phyloP scores from a whole-genome alignment of 768 basidiomycete genomes.

The Russula vinacea region DNA sequence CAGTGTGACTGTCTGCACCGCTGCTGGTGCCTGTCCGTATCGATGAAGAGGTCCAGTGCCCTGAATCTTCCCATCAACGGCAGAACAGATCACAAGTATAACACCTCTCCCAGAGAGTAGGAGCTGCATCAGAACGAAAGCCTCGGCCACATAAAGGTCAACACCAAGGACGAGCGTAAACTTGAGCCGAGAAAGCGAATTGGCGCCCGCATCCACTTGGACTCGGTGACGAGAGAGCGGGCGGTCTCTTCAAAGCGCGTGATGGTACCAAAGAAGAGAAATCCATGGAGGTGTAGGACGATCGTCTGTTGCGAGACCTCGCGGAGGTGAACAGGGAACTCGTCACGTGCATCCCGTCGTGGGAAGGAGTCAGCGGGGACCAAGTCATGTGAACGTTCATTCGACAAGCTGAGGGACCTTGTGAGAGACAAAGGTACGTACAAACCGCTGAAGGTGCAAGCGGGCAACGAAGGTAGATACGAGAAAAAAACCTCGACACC shows the following conservation, averaged over 20 bases:
- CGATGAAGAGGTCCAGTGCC: conserved; percentile 66
- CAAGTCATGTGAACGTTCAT: too few relatives aligned
- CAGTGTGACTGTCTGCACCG: too few relatives aligned
- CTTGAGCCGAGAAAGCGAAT: conserved; percentile 86
- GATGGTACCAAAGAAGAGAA: conserved; percentile 93
- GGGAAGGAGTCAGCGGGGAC: too few relatives aligned
- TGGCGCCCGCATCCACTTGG: conserved; percentile 68
- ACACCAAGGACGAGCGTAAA: conserved; percentile 83
- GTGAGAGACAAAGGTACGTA: conserved; percentile 70
- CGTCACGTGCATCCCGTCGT: too few relatives aligned
- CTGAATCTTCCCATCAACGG: conserved; percentile 59
- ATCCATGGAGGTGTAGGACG: conserved; percentile 86
- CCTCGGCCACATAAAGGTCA: conserved; percentile 93
- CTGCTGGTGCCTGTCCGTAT: too few relatives aligned
- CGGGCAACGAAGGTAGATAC: conserved; percentile 34
- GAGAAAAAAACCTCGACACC: conserved; percentile 95
- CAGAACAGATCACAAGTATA: conserved; percentile 84
- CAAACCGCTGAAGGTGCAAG: conserved; percentile 1
- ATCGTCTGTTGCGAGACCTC: too few relatives aligned
- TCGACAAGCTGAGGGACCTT: too few relatives aligned
- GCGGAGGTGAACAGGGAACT: conserved; percentile 92
- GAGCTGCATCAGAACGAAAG: conserved; percentile 87
- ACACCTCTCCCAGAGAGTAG: conserved; percentile 73
- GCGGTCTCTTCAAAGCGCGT: conserved; percentile 85
- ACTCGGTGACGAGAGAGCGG: conserved; percentile 65